Base-by-base conservation (phyloP, 2,329 filamentous ascomycete species). In the Aspergillus novoparasiticus region DNA sequence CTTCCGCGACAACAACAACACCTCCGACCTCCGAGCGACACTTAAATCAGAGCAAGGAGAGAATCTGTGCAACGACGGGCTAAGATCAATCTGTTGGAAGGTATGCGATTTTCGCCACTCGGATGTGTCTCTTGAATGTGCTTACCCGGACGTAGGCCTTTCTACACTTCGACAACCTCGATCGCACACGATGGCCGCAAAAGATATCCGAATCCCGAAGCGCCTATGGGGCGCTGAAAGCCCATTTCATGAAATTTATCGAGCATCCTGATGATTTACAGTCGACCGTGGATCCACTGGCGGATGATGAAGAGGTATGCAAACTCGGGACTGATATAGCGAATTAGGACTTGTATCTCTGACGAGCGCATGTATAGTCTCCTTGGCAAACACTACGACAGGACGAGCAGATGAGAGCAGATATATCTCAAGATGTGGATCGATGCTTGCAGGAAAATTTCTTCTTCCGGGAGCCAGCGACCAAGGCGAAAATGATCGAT, bases 381-480 rank as follows among this genome's bases (percentile, higher is more conserved):
- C 94, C 94, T 26, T 98, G 94, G 94, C 89, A 92, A 75, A 89
- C 89, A n/a, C 83, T 95, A 39, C 90, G 93, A 53, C 86, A 90
- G 70, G 94, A 99, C 78, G 93, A 97, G 80, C 82, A 87, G 54
- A 86, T 96, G 39, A 88, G 94, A 66, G 88, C 89, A 57, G 95
- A 99, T 77, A 98, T 99, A 61, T 87, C 90, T 61, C 95, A 98
- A 79, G 95, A 99, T 80, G 94, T 99, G 21, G 91, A 95, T 70
- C 86, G 95, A 67, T 92, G 89, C 74, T 86, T 98, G 77, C 95
- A 94, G 6, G 95, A 97, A 71, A 94, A 95, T 72, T 86, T 88
- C 54, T 96, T 94, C 75, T 99, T 98, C 72, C 93, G 94, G 62
- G 87, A 94, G 69, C 86, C 89, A 14, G 81, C 84, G 16, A 92